Evolutionary conservation across 192 early-diverging fungal species (phyloP), one percentile per base, ranked within the genome.

Genomic region (Dissophora ornata): DNA sequence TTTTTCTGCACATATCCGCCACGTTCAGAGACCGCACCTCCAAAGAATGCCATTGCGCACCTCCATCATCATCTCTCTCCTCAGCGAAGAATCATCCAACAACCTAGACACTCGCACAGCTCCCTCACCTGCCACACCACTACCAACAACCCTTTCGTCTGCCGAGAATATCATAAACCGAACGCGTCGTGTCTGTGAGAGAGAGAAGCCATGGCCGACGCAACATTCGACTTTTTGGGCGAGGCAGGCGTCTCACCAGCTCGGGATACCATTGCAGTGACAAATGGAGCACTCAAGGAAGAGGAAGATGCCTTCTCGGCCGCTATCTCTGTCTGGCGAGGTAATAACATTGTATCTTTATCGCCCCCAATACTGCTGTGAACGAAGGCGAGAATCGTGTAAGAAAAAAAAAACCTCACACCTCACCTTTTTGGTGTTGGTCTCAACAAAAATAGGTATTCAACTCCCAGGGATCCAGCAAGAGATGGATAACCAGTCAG

Each of bases 401-500:
- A n/a, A n/a, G n/a, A n/a, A n/a, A n/a, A n/a, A n/a, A n/a, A n/a
- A n/a, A n/a, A n/a, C n/a, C n/a, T n/a, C n/a, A n/a, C n/a, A 30
- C 38, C 34, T 52, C 13, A 33, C 24, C 25, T 40, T 40, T 29
- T 52, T 8, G 40, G 0, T 38, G 13, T 38, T 38, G 19, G 26
- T 28, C 22, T n/a, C n/a, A n/a, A 30, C 47, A 25, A 29, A 4
- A 6, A 64, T 46, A 90, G 89, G 82, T 7, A 87, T 95, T 63
- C 87, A 92, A 47, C 86, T 97, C 10, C 65, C 87, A 0, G 41
- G 30, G 1, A 78, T 97, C 18, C 90, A 96, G 61, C 84, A 84
- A 7, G 82, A 86, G 15, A 87, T 97, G 49, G 96, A 96, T 64
- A 78, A 83, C 15, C 85, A 94, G 28, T 91, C 93, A 16, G 67